Conservation (phyloP, 257 asterid species). For the Salvia splendens region DNA sequence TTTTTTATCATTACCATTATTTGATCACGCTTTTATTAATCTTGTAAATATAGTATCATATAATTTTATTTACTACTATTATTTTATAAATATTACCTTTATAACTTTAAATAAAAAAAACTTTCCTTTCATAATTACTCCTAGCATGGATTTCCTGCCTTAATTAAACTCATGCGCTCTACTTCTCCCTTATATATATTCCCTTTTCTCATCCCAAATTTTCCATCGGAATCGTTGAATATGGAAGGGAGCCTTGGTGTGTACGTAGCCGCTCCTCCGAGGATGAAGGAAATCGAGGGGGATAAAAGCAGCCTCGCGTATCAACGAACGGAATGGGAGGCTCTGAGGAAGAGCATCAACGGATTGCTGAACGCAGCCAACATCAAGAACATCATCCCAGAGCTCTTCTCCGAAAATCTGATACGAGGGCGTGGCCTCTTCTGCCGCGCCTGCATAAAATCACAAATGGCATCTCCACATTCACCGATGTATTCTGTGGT, state of each 20-base stretch:
- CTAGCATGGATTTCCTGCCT: too few relatives aligned
- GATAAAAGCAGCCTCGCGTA: conserved; percentile 82
- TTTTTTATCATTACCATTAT: too few relatives aligned
- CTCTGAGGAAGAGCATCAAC: conserved; percentile 84
- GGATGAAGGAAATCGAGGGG: conserved; percentile 68
- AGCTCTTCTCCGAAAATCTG: conserved; percentile 83
- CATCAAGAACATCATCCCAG: conserved; percentile 79
- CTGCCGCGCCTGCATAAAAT: conserved; percentile 92
- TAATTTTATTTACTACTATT: too few relatives aligned
- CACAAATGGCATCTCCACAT: conserved; percentile 97
- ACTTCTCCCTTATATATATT: too few relatives aligned
- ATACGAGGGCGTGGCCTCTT: conserved; percentile 88
- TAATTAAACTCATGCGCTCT: conserved; percentile 26
- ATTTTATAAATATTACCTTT: too few relatives aligned
- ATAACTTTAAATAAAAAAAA: too few relatives aligned
- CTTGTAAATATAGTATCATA: too few relatives aligned
- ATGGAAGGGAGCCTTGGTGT: conserved; percentile 80
- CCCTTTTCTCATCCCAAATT: too few relatives aligned
- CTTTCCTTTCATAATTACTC: too few relatives aligned
- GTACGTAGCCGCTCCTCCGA: conserved; percentile 66
- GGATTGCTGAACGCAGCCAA: conserved; percentile 85
- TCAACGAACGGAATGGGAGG: conserved; percentile 96
- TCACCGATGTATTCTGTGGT: conserved; percentile 92
- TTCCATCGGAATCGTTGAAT: conserved; percentile 32
- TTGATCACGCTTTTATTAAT: too few relatives aligned